These are phyloP conservation scores for Rutstroemia sp. DNA, from an alignment of 2,329 filamentous ascomycete species.

Conservation along the genomic window DNA sequence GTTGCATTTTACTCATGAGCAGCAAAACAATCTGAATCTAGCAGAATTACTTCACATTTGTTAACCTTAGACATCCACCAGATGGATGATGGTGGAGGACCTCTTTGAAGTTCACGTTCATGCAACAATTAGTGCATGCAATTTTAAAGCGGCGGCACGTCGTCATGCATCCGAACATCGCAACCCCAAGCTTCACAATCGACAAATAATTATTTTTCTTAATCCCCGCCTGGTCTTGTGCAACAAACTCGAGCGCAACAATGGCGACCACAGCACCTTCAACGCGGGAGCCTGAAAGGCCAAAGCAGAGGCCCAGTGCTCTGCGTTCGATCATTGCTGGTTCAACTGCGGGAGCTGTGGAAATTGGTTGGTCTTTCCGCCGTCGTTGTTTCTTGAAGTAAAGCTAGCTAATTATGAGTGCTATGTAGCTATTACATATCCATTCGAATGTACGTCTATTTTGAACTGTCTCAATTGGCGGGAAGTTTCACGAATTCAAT, in stretches of 20 bases:
- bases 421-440: constrained; percentile 73
- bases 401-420: constrained; percentile 4
- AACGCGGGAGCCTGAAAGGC: constrained; percentile 26
- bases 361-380: constrained; percentile 60
- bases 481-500: neutral
- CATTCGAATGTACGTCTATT: constrained; percentile 69
- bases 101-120: no score
- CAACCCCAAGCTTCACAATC: neutral
- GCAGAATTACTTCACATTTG: no score
- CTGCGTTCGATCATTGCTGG: constrained; percentile 88
- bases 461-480: neutral
- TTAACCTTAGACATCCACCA: no score
- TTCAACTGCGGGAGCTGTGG: constrained; percentile 85
- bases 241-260: neutral
- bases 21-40: no score
- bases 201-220: neutral
- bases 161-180: constrained; percentile 6
- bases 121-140: neutral
- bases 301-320: constrained; percentile 57
- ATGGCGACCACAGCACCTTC: neutral
- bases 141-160: constrained; percentile 5
- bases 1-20: no score
- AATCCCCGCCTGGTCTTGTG: neutral
- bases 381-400: neutral
- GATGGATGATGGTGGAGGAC: no score